Base-by-base conservation (phyloP, 2,329 filamentous ascomycete species). In the Epichloe brachyelytri region DNA sequence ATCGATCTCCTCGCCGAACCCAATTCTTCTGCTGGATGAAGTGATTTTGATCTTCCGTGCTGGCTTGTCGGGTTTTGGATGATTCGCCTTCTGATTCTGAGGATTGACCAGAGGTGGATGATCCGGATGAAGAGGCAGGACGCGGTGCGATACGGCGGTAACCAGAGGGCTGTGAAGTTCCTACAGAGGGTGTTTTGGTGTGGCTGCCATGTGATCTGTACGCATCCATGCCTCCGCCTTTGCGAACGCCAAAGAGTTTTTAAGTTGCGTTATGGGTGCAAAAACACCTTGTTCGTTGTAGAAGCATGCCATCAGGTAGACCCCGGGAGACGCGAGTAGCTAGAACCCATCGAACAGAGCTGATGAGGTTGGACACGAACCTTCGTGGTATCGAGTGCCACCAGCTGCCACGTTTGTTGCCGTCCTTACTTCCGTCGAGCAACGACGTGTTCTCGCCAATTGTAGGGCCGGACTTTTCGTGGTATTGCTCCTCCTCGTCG, bases 251-350 rank as follows among this genome's bases (percentile, higher is more conserved):
- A 55, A 80, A 77, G 26, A 91, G 71, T 77, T 83, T 62, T 78
- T 77, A 43, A 93, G 68, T 53, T 88, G 89, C 46, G 82, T 70
- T 53, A 93, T 69, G n/a, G 88, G 80, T 49, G 88, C 85, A 65
- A 95, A 95, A 48, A 75, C 75, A 48, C 88, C 88, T 52, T 86
- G 72, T 44, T 88, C 82, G 62, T 94, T 83, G 69, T 86, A 91
- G 60, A 97, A 85, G 63, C 79, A 89, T 57, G 86, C 84, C 54
- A 90, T 80, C 51, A 95, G 69, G 68, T 91, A 96, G 47, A 89
- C 78, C 17, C 84, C 86, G 1, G 91, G 91, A 20, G 85, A 82
- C 26, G 85, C 79, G 54, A 14, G 87, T 86, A 47, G 85, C 84
- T 51, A 95, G 69, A 45, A 96, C 75, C 71, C 87, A 86, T 58